phyloP scores from a whole-genome alignment of 352 stramenopile species.

The Phytophthora kernoviae region DNA sequence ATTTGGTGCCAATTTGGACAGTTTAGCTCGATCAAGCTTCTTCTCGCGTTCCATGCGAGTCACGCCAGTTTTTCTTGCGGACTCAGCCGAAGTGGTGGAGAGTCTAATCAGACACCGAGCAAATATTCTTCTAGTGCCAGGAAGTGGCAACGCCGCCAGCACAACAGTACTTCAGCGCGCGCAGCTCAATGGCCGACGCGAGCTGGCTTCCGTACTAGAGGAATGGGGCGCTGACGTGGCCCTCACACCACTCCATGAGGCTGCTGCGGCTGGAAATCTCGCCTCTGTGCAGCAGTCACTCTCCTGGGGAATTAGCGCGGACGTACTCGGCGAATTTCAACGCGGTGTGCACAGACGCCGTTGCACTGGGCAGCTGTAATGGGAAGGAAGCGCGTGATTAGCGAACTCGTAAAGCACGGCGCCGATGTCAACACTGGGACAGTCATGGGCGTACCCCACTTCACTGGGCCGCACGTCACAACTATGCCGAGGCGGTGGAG shows the following conservation, averaged over 20 bases:
- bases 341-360: conserved; percentile 61
- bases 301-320: conserved; percentile 52
- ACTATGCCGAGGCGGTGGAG: conserved; percentile 58
- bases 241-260: conserved; percentile 77
- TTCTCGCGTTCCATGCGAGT: conserved; percentile 72
- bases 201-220: conserved; percentile 62
- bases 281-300: conserved; percentile 59
- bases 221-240: conserved; percentile 81
- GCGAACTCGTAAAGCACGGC: conserved; percentile 46
- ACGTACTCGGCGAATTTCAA: conserved; percentile 78
- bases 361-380: conserved; percentile 82
- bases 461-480: conserved; percentile 81
- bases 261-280: conserved; percentile 60
- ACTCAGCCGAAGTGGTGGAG: conserved; percentile 72
- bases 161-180: conserved; percentile 79
- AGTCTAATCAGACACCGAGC: conserved; percentile 64
- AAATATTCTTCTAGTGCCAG: conserved; percentile 73
- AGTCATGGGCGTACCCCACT: conserved; percentile 61
- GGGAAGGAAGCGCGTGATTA: conserved; percentile 57
- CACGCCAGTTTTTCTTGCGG: conserved; percentile 74
- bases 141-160: conserved; percentile 62
- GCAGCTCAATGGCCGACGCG: conserved; percentile 58
- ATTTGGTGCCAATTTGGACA: conserved; percentile 64
- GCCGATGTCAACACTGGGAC: conserved; percentile 70
- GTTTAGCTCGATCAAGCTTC: conserved; percentile 63